Conservation (phyloP, 768 basidiomycete species). For the Galerina sulciceps region DNA sequence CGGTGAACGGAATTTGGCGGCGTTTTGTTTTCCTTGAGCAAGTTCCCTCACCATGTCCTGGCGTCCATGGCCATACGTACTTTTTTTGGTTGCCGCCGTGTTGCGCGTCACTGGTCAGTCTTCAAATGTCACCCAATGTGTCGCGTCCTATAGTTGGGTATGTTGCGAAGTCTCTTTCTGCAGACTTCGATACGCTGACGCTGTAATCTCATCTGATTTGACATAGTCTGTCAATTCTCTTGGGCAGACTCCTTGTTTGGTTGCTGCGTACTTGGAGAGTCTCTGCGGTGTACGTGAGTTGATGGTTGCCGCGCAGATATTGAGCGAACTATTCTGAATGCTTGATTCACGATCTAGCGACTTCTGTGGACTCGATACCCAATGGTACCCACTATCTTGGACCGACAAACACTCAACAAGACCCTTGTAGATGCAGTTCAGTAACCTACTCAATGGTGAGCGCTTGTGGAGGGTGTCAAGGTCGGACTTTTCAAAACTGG, state of each 20-base stretch:
- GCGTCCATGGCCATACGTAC: conserved; percentile 8
- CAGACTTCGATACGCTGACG: not conserved
- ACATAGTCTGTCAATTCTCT: conserved; percentile 43
- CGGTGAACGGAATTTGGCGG: conserved; percentile 5
- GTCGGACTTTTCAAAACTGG: conserved; percentile 42
- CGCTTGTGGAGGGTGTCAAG: conserved; percentile 66
- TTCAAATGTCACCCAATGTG: conserved; percentile 41
- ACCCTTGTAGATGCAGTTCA: conserved; percentile 57
- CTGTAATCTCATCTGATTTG: not conserved
- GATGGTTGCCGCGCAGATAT: not conserved
- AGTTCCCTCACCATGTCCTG: conserved; percentile 14
- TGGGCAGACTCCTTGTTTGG: conserved; percentile 52
- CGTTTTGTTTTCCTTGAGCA: not conserved
- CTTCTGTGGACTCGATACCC: conserved; percentile 42
- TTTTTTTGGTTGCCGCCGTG: conserved; percentile 15
- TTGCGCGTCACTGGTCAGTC: conserved; percentile 32
- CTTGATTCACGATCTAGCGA: conserved; percentile 31
- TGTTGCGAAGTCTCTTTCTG: conserved; percentile 1
- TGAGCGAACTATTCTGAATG: not conserved
- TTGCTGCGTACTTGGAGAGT: conserved; percentile 52
- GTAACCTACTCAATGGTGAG: conserved; percentile 61
- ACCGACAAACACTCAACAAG: conserved; percentile 37
- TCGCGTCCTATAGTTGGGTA: conserved; percentile 42
- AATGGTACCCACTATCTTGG: conserved; percentile 42
- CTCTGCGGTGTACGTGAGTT: conserved; percentile 36